Evolutionary conservation across 2,329 filamentous ascomycete species (phyloP), one percentile per base, ranked within the genome.

Genomic region (Ceratocystis cubensis): DNA sequence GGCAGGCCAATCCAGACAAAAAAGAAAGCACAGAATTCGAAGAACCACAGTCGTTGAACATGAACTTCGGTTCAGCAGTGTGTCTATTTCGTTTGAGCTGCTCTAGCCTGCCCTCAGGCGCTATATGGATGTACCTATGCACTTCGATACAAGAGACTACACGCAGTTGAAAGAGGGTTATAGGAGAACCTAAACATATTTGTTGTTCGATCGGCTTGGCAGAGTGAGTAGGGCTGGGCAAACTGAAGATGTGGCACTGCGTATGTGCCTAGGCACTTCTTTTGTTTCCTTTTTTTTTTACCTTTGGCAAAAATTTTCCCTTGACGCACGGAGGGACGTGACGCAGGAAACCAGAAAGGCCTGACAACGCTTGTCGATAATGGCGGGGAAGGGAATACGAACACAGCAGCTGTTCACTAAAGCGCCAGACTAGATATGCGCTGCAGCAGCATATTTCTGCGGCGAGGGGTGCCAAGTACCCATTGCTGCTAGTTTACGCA

Each of bases 281-380:
- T 15, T 17, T 59, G 28, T 59, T 33, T 59, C 22, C 6, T 22
- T n/a, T 53, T 37, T 59, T 57, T 57, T 57, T 57, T n/a, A 33
- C 56, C 28, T 10, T 20, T 59, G 56, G 56, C 56, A 59, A 59
- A 41, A 59, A 8, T 59, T 59, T 59, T 59, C 28, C 28, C 20
- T 59, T 33, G 56, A 30, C 33, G 56, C 56, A 59, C 25, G 56
- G 56, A 59, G 25, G 28, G 28, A 59, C 2, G 28, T n/a, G 15
- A 59, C 28, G 25, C 25, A 20, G 28, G 28, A 59, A 37, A n/a
- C 25, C 15, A 59, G 7, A 28, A 59, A 8, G 28, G 28, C 17
- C 56, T 37, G 17, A 59, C 56, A 59, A 59, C 56, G 33, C 56
- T 59, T n/a, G 56, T 33, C 7, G 56, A 59, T n/a, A 59, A n/a